Base-by-base conservation (phyloP, 2,329 filamentous ascomycete genomes). In the Orbilia quercus region DNA sequence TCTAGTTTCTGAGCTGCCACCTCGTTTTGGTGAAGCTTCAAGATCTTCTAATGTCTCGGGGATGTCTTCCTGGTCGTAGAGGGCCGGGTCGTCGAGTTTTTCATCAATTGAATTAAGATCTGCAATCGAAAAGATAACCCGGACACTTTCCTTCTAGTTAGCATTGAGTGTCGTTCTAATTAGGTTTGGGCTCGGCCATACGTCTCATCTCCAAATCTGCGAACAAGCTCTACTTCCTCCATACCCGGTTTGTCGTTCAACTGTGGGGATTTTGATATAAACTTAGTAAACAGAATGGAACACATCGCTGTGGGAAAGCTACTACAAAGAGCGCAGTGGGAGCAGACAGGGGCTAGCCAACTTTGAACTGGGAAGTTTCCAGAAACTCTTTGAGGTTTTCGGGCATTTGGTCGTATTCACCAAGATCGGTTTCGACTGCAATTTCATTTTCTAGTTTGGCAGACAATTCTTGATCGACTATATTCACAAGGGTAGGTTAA, bases 141-240 rank as follows among this genome's bases (percentile, higher is more conserved):
- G 89, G 82, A 94, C 91, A 78, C 88, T 90, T 4, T 67, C 22
- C 42, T 65, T 70, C 79, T 60, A 73, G 7, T 62, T 40, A 69
- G 54, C 48, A 28, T 7, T n/a, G 14, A 9, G 31, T 18, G 18
- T 11, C 20, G 40, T 77, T 54, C 2, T 51, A 23, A n/a, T 28
- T 34, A 3, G 23, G 55, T 53, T 25, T 5, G 38, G 48, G 3
- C 53, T 71, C 1, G 20, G 57, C 54, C 82, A 82, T 82, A 95
- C 92, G 89, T 91, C 84, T 99, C 95, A 75, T 96, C 89, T 78
- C 90, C 91, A 79, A 91, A 94, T 76, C 87, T 89, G 79, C 93
- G 90, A 74, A 88, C 90, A 76, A 99, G 85, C 79, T 90, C 85
- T 77, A 99, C 91, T 77, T 96, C 92, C 83, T 98, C 91, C 81